Base-by-base conservation (phyloP, 1,284 basidiomycete genomes). In the Sphaerobolus stellatus region DNA sequence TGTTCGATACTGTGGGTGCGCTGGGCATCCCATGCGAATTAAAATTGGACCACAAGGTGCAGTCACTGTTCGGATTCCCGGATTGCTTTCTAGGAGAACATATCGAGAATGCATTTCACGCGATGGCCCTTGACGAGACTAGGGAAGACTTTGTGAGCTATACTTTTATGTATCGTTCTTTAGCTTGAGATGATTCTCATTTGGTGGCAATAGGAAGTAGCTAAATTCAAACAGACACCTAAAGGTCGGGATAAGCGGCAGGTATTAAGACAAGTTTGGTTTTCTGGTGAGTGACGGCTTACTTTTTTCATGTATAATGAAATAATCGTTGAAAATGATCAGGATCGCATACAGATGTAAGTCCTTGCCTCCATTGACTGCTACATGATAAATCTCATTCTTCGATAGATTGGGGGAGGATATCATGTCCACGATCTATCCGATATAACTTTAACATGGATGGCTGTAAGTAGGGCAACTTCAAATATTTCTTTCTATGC, bases 1-100 rank as follows among this genome's bases (percentile, higher is more conserved):
- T 88, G 16, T 88, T 84, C 62, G 86, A 88, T 62, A 88, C 86
- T 4, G 86, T 88, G 18, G 85, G 85, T 16, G 78, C 83, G 20
- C 66, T 87, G 28, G 86, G 85, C 9, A 65, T 88, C 22, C 86
- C 86, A 1, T 80, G 82, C 61, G 84, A 86, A 58, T 61, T 88
- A 8, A 75, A 75, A 2, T 62, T 74, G 52, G 61, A 69, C 56
- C 58, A 68, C 47, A 69, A 77, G 59, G 63, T 79, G 56, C 66
- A 66, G 53, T 72, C 70, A 9, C 68, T 88, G 3, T 87, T 86
- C 60, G 86, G 85, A 25, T 86, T 88, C 59, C 76, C 76, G 16
- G 81, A 87, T 61, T 73, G 70, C 13, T 58, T 69, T 20, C 70
- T 88, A 13, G 86, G 85, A 28, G 71, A 76, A 18, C 85, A 88